These are phyloP conservation scores for Podospora fimiseda DNA, from an alignment of 495 filamentous ascomycete species.

Conservation along the genomic window DNA sequence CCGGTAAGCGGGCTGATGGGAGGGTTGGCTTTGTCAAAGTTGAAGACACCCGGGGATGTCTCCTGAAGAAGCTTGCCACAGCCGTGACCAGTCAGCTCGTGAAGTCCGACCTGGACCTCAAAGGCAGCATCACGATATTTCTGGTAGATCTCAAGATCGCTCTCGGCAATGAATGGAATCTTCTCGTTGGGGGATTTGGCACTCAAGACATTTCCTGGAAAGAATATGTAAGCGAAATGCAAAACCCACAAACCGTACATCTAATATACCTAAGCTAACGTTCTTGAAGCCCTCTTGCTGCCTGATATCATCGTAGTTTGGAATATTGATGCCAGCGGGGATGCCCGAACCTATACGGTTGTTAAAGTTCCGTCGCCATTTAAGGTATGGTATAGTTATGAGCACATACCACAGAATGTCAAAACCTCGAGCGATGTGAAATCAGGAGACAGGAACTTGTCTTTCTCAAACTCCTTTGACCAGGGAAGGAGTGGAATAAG, in stretches of 20 bases:
- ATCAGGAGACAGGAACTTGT: constrained; percentile 87
- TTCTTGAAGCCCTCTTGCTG: constrained; percentile 98
- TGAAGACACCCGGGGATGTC: constrained; percentile 70
- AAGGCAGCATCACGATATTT: constrained; percentile 78
- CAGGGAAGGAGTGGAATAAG: constrained; percentile 89
- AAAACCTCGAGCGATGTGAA: constrained; percentile 81
- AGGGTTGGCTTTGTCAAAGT: constrained; percentile 76
- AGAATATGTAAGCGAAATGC: constrained; percentile 22
- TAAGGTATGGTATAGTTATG: too few relatives aligned
- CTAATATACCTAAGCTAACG: constrained; percentile 43
- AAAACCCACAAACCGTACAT: not conserved
- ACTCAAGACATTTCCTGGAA: constrained; percentile 79
- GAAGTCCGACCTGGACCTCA: constrained; percentile 91
- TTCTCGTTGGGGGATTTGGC: constrained; percentile 86
- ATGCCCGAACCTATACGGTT: constrained; percentile 57
- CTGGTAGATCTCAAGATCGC: constrained; percentile 70
- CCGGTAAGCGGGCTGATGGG: constrained; percentile 72
- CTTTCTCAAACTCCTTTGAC: constrained; percentile 85
- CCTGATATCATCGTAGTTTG: constrained; percentile 92
- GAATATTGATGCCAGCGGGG: constrained; percentile 69
- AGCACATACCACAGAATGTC: constrained; percentile 36
- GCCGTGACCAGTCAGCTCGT: constrained; percentile 93
- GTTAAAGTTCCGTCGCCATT: not conserved
- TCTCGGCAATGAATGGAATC: constrained; percentile 75
- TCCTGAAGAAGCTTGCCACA: constrained; percentile 94